Evolutionary conservation across 257 asterid genomes (phyloP), one percentile per base, ranked within the genome.

Genomic region (Solanum habrochaites): DNA sequence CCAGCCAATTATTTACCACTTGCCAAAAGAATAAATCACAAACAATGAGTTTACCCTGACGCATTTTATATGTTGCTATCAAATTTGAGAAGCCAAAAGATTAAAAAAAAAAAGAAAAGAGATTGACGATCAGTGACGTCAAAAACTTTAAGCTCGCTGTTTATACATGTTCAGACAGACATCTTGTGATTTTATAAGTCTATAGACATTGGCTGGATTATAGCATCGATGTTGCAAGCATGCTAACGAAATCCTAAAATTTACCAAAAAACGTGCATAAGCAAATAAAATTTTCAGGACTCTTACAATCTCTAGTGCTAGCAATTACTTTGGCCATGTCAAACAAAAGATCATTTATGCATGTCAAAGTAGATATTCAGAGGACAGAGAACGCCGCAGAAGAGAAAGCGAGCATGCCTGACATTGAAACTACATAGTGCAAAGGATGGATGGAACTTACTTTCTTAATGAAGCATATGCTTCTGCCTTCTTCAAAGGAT

Each of bases 401-500:
- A 31, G 70, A 1, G 12, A 49, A 49, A 81, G 70, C 1, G 13
- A 49, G 69, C 45, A 81, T 49, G 70, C 20, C 7, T 29, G 70
- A 49, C 45, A 81, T 0, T 23, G 42, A 42, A 67, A 29, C 87
- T 14, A 69, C 60, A 82, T 67, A 82, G 40, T 9, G 7, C 85
- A 58, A 18, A 67, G 45, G 62, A 52, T 69, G 39, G 71, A 11
- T 23, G 42, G 60, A 14, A 69, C 95, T 88, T 93, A 97, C 99
- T 92, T 97, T 90, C 98, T 97, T 58, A 94, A 90, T 85, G 93
- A 93, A 62, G 99, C 94, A 90, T 94, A 95, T 49, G 97, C 96
- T 91, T 94, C 98, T 83, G 97, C 99, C 93, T 93, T 94, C 89
- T 93, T 86, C 88, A 97, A 89, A 39, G 98, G 99, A 90, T 94